These are phyloP conservation scores for Backusella liffmaniae DNA, from an alignment of 192 early-diverging fungal genomes.

Conservation along the genomic window DNA sequence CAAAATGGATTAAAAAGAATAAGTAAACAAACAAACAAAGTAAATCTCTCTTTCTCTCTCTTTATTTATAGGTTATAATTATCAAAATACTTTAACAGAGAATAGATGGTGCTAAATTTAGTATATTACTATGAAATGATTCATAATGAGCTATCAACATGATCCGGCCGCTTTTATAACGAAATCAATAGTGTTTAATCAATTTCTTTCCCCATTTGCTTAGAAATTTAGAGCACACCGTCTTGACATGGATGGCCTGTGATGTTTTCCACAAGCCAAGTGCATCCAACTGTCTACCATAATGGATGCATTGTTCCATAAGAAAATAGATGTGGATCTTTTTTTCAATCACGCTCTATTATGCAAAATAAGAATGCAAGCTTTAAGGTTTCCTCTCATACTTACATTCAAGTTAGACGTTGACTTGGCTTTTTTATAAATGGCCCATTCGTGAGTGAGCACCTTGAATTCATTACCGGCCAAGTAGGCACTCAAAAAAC, in stretches of 20 bases:
- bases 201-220: slow-evolving; percentile 33
- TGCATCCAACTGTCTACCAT: slow-evolving; percentile 48
- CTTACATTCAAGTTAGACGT: slow-evolving; percentile 43
- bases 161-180: no score
- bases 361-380: slow-evolving; percentile 4
- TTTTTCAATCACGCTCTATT: slow-evolving; percentile 51
- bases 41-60: not conserved
- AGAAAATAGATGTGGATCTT: slow-evolving; percentile 54
- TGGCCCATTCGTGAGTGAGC: slow-evolving; percentile 42
- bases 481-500: slow-evolving; percentile 49
- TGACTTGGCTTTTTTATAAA: slow-evolving; percentile 25
- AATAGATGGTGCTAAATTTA: not conserved
- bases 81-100: not conserved
- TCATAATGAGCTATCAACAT: not conserved
- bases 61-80: not conserved
- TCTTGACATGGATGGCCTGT: slow-evolving; percentile 38
- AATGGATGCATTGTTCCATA: slow-evolving; percentile 53
- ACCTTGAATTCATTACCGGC: slow-evolving; percentile 56
- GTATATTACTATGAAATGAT: no score
- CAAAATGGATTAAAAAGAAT: not conserved
- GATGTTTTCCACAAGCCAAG: slow-evolving; percentile 50
- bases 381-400: not conserved
- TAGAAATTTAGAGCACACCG: slow-evolving; percentile 29
- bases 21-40: not conserved
- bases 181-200: slow-evolving; percentile 6